phyloP scores from a whole-genome alignment of 2,329 filamentous ascomycete genomes.

The Paracamarosporium sp. region DNA sequence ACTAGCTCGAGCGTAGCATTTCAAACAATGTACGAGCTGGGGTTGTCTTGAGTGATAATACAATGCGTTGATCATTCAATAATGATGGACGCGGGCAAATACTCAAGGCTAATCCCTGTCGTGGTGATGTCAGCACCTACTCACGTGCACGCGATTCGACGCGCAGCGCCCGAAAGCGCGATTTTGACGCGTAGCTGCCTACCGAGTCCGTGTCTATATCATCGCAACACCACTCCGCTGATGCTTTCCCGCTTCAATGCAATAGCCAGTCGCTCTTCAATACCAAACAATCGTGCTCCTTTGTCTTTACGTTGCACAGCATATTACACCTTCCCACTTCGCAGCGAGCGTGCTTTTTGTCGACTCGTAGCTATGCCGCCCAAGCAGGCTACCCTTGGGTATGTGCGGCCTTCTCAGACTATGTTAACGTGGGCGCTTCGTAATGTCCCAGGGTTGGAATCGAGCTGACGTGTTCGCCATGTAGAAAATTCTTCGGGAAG shows the following conservation, averaged over 20 bases:
- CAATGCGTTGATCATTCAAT: not conserved
- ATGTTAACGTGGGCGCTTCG: conserved; percentile 69
- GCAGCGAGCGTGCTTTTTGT: conserved; percentile 14
- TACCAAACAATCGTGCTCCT: not conserved
- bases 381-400: conserved; percentile 88
- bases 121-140: conserved; percentile 41
- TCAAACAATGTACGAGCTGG: not conserved
- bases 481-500: conserved; percentile 84
- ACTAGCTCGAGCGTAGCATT: too few relatives aligned
- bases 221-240: conserved; percentile 20
- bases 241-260: conserved; percentile 41
- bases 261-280: conserved; percentile 23
- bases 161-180: conserved; percentile 36
- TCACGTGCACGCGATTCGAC: conserved; percentile 24
- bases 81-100: not conserved
- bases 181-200: conserved; percentile 30
- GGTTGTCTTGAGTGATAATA: not conserved
- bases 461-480: conserved; percentile 14
- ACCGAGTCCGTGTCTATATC: conserved; percentile 12
- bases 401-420: conserved; percentile 76
- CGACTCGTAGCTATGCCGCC: conserved; percentile 50
- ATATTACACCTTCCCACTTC: conserved; percentile 9
- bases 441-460: not conserved
- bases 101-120: conserved; percentile 20
- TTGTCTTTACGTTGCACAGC: not conserved